Evolutionary conservation across 371 early-diverging fungal species (phyloP).

Genomic region (Smittium culicis): DNA sequence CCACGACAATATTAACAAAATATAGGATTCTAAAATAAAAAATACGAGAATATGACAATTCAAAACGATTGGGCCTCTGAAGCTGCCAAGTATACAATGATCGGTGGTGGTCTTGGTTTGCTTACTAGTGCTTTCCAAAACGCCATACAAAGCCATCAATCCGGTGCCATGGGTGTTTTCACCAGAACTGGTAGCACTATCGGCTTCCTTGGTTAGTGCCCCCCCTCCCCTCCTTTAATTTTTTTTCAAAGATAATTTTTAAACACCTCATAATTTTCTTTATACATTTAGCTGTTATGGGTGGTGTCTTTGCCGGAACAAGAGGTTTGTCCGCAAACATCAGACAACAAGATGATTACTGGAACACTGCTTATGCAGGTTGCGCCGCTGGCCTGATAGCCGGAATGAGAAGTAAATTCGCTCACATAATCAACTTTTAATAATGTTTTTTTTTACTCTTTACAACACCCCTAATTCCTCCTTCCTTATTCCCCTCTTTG

Average conservation of each 20-base stretch:
- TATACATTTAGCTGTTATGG: constrained; percentile 49
- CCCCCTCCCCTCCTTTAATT: no score
- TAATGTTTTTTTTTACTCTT: constrained; percentile 3
- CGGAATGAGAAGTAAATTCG: constrained; percentile 43
- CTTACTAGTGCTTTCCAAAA: constrained; percentile 59
- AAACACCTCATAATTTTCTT: background rate
- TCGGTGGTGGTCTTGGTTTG: constrained; percentile 49
- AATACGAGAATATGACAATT: constrained; percentile 13
- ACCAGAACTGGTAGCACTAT: constrained; percentile 55
- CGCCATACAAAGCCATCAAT: constrained; percentile 43
- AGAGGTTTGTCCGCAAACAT: constrained; percentile 42
- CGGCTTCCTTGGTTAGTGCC: constrained; percentile 55
- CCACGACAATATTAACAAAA: no score
- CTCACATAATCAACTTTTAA: background rate
- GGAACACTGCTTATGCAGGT: constrained; percentile 56
- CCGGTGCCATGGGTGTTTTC: constrained; percentile 50
- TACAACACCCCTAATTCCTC: no score
- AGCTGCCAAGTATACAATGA: constrained; percentile 29
- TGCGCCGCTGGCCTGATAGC: constrained; percentile 61
- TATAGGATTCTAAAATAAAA: no score
- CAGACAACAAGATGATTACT: constrained; percentile 51
- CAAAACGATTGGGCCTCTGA: constrained; percentile 25
- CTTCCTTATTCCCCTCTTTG: no score
- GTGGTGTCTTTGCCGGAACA: constrained; percentile 57
- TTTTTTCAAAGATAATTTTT: no score